Percentiles rank a stretch among this genome's conserved stretches.
Evolutionary conservation across 352 stramenopile species (phyloP).

Genomic region (Pythium plurisporium): DNA sequence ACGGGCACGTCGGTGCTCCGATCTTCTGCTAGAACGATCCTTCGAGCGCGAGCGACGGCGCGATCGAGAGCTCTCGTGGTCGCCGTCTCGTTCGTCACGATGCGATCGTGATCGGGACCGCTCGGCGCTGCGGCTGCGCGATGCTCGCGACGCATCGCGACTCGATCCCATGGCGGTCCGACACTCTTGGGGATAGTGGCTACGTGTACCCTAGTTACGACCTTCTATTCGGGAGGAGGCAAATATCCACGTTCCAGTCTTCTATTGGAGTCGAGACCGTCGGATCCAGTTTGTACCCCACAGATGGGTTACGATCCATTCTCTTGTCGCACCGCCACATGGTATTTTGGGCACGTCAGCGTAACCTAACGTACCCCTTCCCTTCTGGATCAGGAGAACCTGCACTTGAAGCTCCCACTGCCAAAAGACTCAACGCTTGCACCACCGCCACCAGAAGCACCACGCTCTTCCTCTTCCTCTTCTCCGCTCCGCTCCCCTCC

Average conservation of each 20-base stretch:
- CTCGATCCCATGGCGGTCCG: background rate
- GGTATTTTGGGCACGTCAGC: too few species aligned
- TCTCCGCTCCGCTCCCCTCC: too few species aligned
- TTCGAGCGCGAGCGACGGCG: constrained; percentile 15
- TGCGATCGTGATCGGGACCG: constrained; percentile 5
- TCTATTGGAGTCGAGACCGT: too few species aligned
- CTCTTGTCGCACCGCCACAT: too few species aligned
- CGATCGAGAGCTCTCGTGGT: constrained; percentile 10
- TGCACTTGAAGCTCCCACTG: constrained; percentile 9
- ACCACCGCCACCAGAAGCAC: background rate
- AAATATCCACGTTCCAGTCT: too few species aligned
- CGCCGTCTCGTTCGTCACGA: background rate
- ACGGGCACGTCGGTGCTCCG: background rate
- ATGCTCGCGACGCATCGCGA: constrained; percentile 1
- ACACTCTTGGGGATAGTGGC: background rate
- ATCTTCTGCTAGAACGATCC: constrained; percentile 1
- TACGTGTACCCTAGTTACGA: background rate
- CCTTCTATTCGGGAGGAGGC: background rate
- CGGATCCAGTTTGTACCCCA: too few species aligned
- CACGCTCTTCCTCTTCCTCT: background rate
- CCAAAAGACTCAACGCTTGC: background rate
- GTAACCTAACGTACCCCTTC: background rate
- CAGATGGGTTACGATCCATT: too few species aligned
- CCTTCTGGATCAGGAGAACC: background rate
- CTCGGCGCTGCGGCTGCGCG: constrained; percentile 6